phyloP scores from a whole-genome alignment of 1,139 yeast genomes.

The Torulaspora globosa region DNA sequence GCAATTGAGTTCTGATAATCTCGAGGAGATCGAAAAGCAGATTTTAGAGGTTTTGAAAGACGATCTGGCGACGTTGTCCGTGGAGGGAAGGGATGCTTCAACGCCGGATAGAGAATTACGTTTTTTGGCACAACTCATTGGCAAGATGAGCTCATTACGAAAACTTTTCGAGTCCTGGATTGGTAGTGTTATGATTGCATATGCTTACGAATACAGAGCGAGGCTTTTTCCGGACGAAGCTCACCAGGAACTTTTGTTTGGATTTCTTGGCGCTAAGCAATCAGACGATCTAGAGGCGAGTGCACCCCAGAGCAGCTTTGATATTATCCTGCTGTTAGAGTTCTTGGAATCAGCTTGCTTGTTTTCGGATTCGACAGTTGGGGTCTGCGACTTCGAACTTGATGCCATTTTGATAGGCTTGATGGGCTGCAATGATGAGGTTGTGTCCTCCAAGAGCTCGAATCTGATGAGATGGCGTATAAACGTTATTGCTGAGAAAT shows the following conservation, averaged over 20 bases:
- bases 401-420: constrained; percentile 22
- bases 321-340: constrained; percentile 14
- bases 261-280: background rate
- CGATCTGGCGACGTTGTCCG: background rate
- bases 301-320: background rate
- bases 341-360: constrained; percentile 20
- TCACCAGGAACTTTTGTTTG: constrained; percentile 7
- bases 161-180: constrained; percentile 14
- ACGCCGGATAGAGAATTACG: constrained; percentile 5
- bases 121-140: constrained; percentile 13
- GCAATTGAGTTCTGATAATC: constrained; percentile 8
- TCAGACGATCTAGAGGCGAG: background rate
- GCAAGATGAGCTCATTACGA: constrained; percentile 11
- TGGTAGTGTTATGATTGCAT: constrained; percentile 5
- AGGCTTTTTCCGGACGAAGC: constrained; percentile 14
- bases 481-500: constrained; percentile 12
- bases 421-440: constrained; percentile 21
- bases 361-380: constrained; percentile 7
- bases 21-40: constrained; percentile 2
- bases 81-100: background rate
- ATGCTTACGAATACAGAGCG: constrained; percentile 6
- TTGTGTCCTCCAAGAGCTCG: constrained; percentile 18
- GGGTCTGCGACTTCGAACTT: constrained; percentile 4
- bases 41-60: background rate
- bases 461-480: constrained; percentile 31